Base-by-base conservation (phyloP, 106 monocot species). In the Platanthera zijinensis region DNA sequence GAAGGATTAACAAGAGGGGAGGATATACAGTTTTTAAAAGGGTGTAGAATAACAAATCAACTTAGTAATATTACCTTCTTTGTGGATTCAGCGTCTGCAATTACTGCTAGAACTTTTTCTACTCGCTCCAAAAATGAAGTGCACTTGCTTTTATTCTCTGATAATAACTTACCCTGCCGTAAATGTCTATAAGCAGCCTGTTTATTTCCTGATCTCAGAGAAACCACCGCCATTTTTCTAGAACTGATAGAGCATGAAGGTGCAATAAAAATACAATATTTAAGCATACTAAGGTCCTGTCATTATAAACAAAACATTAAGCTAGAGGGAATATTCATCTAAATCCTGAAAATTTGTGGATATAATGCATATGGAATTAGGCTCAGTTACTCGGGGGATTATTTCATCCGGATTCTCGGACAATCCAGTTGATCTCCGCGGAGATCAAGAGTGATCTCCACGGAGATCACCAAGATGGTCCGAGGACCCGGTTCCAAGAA, bases 131-230 rank as follows among this genome's bases (percentile, higher is more conserved):
- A 74, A 74, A 93, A 76, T 22, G 82, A 74, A 74, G 78, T 62
- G 52, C 79, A 89, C 77, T 87, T 93, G 22, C 22, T 69, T 84
- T 86, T 87, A 72, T 78, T 91, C 75, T 93, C 85, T 63, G 80
- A 80, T 1, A 93, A 83, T 61, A 89, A 67, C 69, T 93, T 93
- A 8, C 82, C 79, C 52, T 85, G 86, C 54, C 86, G 75, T 51
- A 89, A 81, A 52, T 87, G 81, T 78, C 96, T 86, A 18, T 57
- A 79, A 81, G 96, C 89, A 76, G 78, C 76, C 72, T 87, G 86
- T 77, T 83, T 97, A 64, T 97, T 89, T 39, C 93, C 89, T 46
- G 83, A 86, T 63, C 87, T 97, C 8, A 86, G 72, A 45, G 84
- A 85, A 30, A 79, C 82, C 28, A 89, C 74, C 79, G 96, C 93